phyloP scores from a whole-genome alignment of 306 rosid species.

The Castanea mollissima region DNA sequence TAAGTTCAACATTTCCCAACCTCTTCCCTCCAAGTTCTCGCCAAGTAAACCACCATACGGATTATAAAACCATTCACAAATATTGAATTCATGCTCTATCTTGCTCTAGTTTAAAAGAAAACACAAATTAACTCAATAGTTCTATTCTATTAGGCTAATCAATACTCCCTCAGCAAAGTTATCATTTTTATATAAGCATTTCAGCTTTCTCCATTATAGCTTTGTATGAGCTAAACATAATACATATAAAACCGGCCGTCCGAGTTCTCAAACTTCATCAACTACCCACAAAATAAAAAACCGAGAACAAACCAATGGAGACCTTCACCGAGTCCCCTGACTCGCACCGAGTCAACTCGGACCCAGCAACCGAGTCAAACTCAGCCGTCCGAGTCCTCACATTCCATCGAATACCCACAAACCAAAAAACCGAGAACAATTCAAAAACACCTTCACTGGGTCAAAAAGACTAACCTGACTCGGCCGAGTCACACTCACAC shows the following conservation, averaged over 20 bases:
- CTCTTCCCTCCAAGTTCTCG: background rate
- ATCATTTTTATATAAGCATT: background rate
- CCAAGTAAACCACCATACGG: background rate
- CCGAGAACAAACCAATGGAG: no score
- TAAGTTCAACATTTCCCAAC: background rate
- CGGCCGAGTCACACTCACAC: conserved; percentile 21
- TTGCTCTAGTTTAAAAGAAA: background rate
- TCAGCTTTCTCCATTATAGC: background rate
- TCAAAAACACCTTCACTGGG: background rate
- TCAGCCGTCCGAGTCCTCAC: no score
- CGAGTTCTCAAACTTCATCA: no score
- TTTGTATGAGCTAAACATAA: background rate
- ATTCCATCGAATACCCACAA: background rate
- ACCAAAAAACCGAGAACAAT: background rate
- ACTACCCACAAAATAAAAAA: no score
- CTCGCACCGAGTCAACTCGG: no score
- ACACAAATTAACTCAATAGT: background rate
- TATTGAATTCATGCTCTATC: background rate
- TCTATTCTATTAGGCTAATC: background rate
- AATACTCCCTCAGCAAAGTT: background rate
- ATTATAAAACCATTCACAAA: background rate
- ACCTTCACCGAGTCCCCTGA: no score
- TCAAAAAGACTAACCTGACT: conserved; percentile 14
- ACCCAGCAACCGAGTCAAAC: no score
- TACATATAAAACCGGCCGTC: background rate